Conservation (phyloP, 1,139 yeast species). For the Meyerozyma athensensis region DNA sequence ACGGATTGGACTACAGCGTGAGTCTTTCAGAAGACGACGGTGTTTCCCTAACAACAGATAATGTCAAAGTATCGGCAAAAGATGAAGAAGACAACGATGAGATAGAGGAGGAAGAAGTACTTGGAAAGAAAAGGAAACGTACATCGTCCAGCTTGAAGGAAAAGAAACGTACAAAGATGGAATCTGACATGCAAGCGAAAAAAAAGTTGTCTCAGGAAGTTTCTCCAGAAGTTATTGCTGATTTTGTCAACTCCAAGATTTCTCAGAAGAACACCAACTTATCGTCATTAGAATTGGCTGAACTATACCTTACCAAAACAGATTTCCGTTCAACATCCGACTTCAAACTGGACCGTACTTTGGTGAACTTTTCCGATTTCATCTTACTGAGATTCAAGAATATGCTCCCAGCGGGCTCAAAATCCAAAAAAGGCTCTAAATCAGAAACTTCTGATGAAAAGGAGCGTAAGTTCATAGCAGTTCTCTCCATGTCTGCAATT, state of each 20-base stretch:
- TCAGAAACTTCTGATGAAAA: conserved; percentile 13
- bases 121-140: conserved; percentile 26
- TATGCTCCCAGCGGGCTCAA: conserved; percentile 32
- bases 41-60: not conserved
- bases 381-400: conserved; percentile 39
- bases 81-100: conserved; percentile 17
- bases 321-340: conserved; percentile 50
- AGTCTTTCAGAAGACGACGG: conserved; percentile 23
- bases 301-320: conserved; percentile 45
- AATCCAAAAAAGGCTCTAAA: conserved; percentile 16
- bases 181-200: conserved; percentile 50
- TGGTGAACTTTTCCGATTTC: conserved; percentile 44
- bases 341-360: conserved; percentile 38
- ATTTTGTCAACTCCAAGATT: conserved; percentile 51
- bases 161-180: conserved; percentile 58
- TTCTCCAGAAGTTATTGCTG: conserved; percentile 54
- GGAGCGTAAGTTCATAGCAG: conserved; percentile 46
- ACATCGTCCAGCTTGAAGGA: conserved; percentile 34
- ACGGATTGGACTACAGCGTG: conserved; percentile 56
- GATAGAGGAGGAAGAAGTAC: conserved; percentile 13
- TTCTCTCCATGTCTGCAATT: conserved; percentile 64
- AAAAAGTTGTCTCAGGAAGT: conserved; percentile 41
- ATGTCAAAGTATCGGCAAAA: not conserved
- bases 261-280: conserved; percentile 50
- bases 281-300: conserved; percentile 60